A percentile compares a stretch with the other conserved stretches of the same genome.
phyloP scores from a whole-genome alignment of 352 stramenopile genomes.

The Globisporangium okanoganense region DNA sequence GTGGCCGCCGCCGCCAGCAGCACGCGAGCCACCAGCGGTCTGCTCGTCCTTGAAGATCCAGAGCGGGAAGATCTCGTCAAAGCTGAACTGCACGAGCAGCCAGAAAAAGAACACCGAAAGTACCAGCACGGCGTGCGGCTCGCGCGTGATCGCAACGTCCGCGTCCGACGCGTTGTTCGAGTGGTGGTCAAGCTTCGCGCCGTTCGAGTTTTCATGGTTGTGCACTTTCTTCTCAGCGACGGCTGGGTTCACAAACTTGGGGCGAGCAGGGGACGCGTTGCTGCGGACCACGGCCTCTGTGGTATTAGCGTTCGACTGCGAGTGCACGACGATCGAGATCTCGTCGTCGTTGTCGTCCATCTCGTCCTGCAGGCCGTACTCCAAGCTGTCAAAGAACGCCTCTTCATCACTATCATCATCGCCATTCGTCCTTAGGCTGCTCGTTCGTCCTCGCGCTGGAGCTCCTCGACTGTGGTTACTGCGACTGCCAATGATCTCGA shows the following conservation, averaged over 20 bases:
- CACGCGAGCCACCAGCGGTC: neutral
- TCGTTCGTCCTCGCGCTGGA: conserved; percentile 11
- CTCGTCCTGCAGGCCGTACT: conserved; percentile 72
- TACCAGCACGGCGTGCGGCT: conserved; percentile 64
- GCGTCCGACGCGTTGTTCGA: conserved; percentile 9
- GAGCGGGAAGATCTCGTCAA: conserved; percentile 75
- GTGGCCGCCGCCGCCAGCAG: neutral
- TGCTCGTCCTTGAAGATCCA: conserved; percentile 76
- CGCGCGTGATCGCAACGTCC: conserved; percentile 60
- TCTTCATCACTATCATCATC: conserved; percentile 70
- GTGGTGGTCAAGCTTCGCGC: conserved; percentile 13
- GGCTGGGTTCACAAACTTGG: conserved; percentile 15
- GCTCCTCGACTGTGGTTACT: conserved; percentile 17
- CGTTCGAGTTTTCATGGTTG: conserved; percentile 23
- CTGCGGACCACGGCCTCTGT: conserved; percentile 37
- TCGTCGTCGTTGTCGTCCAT: conserved; percentile 56
- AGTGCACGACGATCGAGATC: conserved; percentile 75
- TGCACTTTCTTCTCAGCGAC: conserved; percentile 13
- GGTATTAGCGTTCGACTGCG: conserved; percentile 28
- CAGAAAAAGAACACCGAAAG: conserved; percentile 71
- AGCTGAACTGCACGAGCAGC: conserved; percentile 66
- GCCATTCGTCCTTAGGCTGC: conserved; percentile 30
- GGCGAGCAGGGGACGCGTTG: neutral
- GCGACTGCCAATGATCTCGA: conserved; percentile 56
- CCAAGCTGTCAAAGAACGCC: conserved; percentile 75